Conservation (phyloP, 805 yeast genomes). For the Nematodospora valgi region DNA sequence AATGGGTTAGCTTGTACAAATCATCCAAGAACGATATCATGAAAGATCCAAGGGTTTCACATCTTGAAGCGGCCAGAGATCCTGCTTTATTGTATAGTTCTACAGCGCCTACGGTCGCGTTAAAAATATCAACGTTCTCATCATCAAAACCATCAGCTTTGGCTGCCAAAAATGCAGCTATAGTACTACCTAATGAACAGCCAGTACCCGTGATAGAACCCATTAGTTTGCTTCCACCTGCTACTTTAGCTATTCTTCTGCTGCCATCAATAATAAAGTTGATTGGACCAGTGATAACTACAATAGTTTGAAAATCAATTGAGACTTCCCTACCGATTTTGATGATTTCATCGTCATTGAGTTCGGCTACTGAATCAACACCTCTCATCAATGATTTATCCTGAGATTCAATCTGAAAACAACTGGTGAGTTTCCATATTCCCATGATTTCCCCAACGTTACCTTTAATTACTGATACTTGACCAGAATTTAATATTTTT, state of each 20-base stretch:
- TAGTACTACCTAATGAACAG: constrained; percentile 73
- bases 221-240: constrained; percentile 64
- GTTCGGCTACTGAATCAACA: constrained; percentile 51
- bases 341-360: constrained; percentile 22
- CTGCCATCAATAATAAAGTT: constrained; percentile 25
- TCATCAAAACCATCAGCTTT: constrained; percentile 16
- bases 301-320: constrained; percentile 48
- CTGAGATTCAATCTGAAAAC: constrained; percentile 17
- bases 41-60: constrained; percentile 56
- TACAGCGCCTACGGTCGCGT: constrained; percentile 55
- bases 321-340: constrained; percentile 50
- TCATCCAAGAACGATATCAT: constrained; percentile 45
- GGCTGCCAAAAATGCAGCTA: constrained; percentile 57
- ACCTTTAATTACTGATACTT: constrained; percentile 72
- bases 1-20: constrained; percentile 16
- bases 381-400: constrained; percentile 56
- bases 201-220: constrained; percentile 78
- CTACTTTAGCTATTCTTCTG: constrained; percentile 17
- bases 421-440: constrained; percentile 35
- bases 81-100: constrained; percentile 62
- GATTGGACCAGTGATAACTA: constrained; percentile 64
- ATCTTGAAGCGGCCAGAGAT: constrained; percentile 39
- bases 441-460: constrained; percentile 82
- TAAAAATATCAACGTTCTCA: constrained; percentile 25
- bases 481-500: constrained; percentile 52